Evolutionary conservation across 805 yeast species (phyloP), one percentile per base, ranked within the genome.

Genomic region (Candida anglica): DNA sequence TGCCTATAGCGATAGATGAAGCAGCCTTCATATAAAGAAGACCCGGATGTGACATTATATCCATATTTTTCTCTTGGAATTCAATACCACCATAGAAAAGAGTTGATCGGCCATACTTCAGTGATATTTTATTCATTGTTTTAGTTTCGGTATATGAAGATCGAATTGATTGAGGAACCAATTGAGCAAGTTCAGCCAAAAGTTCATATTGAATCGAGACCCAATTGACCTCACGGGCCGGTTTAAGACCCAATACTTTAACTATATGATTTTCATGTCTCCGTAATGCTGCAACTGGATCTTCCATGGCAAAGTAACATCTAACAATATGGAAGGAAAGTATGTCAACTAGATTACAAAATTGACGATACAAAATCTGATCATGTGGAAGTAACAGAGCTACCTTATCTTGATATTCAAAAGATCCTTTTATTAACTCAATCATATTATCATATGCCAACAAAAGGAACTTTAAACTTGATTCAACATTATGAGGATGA

Each of bases 191-290:
- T 37, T 80, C 75, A 0, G 83, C 86, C 9, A 85, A 58, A 79
- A 83, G 73, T 27, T 75, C 71, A 42, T 75, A 72, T 48, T 85
- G 94, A n/a, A 59, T 48, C 0, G 80, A 70, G 8, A 69, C 46
- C 94, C 94, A 85, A 18, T 40, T 19, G 58, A 46, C 10, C 40
- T 48, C 8, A 50, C 44, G 34, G 6, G 47, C 42, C 5, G 21
- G 25, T 10, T 15, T 18, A 3, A 21, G 13, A n/a, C 60, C 55
- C 13, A 67, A 37, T 4, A 71, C 47, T 8, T 43, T 44, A 6
- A 65, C 43, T 1, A 81, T 75, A 58, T 86, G 96, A 14, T 74
- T 65, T 24, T 69, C 69, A 50, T 85, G 86, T 50, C 79, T 82
- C 38, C 71, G 64, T 45, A 77, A 74, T 0, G 89, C 86, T 30